Percentiles rank a stretch among this genome's conserved stretches.
phyloP scores from a whole-genome alignment of 2,329 filamentous ascomycete species.

The Blastomyces emzantsi region DNA sequence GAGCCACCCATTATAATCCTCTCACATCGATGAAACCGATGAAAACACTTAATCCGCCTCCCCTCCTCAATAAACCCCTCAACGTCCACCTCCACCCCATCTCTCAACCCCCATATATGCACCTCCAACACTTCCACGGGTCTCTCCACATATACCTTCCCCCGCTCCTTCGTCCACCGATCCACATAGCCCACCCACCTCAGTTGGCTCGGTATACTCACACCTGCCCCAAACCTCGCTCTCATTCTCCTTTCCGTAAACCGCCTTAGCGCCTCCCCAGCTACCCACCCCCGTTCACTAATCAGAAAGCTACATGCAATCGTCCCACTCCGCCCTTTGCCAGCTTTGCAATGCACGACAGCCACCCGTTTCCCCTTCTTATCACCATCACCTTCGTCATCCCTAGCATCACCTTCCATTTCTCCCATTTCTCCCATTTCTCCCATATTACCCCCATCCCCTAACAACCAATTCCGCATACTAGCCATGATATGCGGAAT shows the following conservation, averaged over 20 bases:
- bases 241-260: slow-evolving; percentile 85
- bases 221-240: slow-evolving; percentile 74
- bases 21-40: slow-evolving; percentile 67
- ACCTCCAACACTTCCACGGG: slow-evolving; percentile 79
- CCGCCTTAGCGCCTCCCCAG: slow-evolving; percentile 53
- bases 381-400: background rate
- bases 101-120: slow-evolving; percentile 77
- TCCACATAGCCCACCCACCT: slow-evolving; percentile 85
- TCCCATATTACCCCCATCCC: slow-evolving; percentile 20
- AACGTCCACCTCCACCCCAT: slow-evolving; percentile 78
- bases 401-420: background rate
- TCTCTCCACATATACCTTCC: slow-evolving; percentile 73
- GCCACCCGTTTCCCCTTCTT: slow-evolving; percentile 52
- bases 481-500: slow-evolving; percentile 83
- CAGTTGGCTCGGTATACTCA: slow-evolving; percentile 87
- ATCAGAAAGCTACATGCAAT: slow-evolving; percentile 84
- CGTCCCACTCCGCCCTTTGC: slow-evolving; percentile 87
- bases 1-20: slow-evolving; percentile 49
- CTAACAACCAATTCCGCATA: slow-evolving; percentile 78
- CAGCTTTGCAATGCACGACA: slow-evolving; percentile 95
- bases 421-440: background rate
- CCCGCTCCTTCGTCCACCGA: slow-evolving; percentile 62
- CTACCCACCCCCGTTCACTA: slow-evolving; percentile 66
- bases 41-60: slow-evolving; percentile 72
- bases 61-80: slow-evolving; percentile 85